Evolutionary conservation across 495 filamentous ascomycete genomes (phyloP).

Genomic region (Annulohypoxylon nitens): DNA sequence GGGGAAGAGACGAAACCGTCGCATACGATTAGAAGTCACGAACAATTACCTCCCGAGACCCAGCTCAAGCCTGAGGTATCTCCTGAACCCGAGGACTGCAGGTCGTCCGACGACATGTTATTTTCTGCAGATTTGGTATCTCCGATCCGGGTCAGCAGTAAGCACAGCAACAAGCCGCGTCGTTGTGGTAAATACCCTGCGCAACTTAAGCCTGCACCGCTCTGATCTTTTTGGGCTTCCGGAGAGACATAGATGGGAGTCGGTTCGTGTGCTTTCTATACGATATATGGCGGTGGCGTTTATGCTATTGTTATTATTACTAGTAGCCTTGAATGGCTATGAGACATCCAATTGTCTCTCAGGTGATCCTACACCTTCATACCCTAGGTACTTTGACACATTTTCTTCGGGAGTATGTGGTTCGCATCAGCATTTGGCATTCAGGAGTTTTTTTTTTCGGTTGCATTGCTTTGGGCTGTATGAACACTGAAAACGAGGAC

Average conservation of each 20-base stretch:
- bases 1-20: neutral
- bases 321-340: neutral
- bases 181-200: neutral
- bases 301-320: neutral
- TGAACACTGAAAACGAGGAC: constrained; percentile 33
- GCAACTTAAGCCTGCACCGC: neutral
- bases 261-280: neutral
- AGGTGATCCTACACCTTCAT: neutral
- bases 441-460: constrained; percentile 30
- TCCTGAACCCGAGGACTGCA: neutral
- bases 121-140: neutral
- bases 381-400: neutral
- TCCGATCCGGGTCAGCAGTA: neutral
- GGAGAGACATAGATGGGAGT: neutral
- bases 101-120: no score
- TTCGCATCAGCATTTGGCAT: constrained; percentile 42
- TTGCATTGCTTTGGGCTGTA: constrained; percentile 32
- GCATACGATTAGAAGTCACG: neutral
- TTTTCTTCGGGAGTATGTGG: neutral
- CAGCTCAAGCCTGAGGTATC: neutral
- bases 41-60: constrained; percentile 5
- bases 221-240: neutral
- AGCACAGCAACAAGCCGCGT: neutral
- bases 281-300: neutral
- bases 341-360: neutral